A percentile compares a stretch with the other conserved stretches of the same genome.
Evolutionary conservation across 768 basidiomycete species (phyloP).

Genomic region (Rhodosporidiobolus sp.): DNA sequence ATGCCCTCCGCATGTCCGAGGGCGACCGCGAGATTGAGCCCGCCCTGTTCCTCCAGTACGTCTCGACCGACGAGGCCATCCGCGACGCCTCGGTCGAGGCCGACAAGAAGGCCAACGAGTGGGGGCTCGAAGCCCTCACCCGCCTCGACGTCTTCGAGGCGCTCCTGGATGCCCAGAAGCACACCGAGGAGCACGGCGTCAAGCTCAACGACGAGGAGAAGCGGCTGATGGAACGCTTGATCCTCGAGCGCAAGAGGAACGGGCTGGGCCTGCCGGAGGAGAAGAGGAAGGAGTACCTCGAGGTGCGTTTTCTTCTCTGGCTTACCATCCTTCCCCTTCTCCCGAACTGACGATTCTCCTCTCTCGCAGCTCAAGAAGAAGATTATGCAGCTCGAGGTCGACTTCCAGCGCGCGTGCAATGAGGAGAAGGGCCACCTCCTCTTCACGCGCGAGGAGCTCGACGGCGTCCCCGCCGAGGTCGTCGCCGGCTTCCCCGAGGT

Average conservation of each 20-base stretch:
- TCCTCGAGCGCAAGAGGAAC: conserved; percentile 73
- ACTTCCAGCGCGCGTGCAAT: conserved; percentile 86
- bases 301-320: conserved; percentile 24
- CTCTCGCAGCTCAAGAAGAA: conserved; percentile 62
- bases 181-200: conserved; percentile 61
- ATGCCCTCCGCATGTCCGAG: conserved; percentile 28
- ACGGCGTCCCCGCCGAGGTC: conserved; percentile 75
- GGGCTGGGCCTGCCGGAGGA: conserved; percentile 70
- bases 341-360: neutral
- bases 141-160: conserved; percentile 74
- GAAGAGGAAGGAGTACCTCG: conserved; percentile 59
- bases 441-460: conserved; percentile 56
- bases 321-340: neutral
- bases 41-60: conserved; percentile 74
- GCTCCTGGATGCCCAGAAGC: conserved; percentile 64
- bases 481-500: conserved; percentile 71
- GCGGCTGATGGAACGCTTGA: conserved; percentile 75
- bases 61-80: conserved; percentile 68
- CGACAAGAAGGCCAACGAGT: conserved; percentile 61
- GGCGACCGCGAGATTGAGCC: conserved; percentile 25
- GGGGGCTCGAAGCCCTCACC: conserved; percentile 50
- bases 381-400: conserved; percentile 69
- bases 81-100: conserved; percentile 75
- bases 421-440: conserved; percentile 66
- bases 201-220: conserved; percentile 64